These are phyloP conservation scores for Lepidium africanum DNA, from an alignment of 345 rosid species.

Conservation along the genomic window DNA sequence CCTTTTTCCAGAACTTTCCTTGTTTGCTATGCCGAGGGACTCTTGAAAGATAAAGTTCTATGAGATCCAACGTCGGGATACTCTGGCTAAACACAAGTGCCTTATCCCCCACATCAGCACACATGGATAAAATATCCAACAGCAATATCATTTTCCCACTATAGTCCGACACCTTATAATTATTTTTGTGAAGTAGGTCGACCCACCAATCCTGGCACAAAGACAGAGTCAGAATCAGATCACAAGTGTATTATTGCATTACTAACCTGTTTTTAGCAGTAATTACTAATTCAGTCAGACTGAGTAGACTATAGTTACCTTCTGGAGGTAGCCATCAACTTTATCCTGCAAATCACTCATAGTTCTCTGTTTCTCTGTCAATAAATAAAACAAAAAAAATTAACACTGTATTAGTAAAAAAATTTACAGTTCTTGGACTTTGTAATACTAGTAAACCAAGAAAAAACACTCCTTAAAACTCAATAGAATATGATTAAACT, in stretches of 20 bases:
- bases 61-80: constrained; percentile 95
- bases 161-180: constrained; percentile 58
- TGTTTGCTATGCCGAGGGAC: constrained; percentile 59
- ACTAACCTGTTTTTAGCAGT: background rate
- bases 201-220: constrained; percentile 89
- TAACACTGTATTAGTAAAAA: background rate
- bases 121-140: constrained; percentile 75
- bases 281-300: background rate
- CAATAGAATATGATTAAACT: background rate
- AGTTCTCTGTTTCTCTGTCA: constrained; percentile 56
- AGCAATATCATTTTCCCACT: constrained; percentile 99
- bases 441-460: background rate
- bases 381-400: constrained; percentile 12
- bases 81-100: constrained; percentile 97
- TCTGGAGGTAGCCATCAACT: constrained; percentile 58
- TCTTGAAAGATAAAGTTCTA: constrained; percentile 85
- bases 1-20: constrained; percentile 91
- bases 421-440: background rate
- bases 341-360: constrained; percentile 45
- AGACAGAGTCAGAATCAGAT: constrained; percentile 4
- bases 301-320: constrained; percentile 37
- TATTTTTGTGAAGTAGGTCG: constrained; percentile 72
- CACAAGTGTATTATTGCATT: background rate
- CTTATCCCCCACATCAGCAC: constrained; percentile 78
- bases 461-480: background rate